Evolutionary conservation across 1,139 yeast genomes (phyloP), one percentile per base, ranked within the genome.

Genomic region (Hyphopichia pseudoburtonii): DNA sequence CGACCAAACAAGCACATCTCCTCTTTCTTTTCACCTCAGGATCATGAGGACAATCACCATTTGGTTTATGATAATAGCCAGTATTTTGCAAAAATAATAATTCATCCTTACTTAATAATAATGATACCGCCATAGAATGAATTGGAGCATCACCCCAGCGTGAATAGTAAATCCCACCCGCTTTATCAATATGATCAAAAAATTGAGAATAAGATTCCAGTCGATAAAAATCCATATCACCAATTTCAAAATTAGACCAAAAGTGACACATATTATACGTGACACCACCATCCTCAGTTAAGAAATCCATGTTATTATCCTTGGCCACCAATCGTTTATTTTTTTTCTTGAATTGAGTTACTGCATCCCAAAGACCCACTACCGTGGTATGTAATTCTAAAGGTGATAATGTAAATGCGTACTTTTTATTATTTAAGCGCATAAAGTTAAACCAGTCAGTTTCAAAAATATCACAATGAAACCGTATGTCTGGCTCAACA

Each of bases 131-230:
- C 34, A 55, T 40, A 4, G 58, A 42, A 35, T 55, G 61, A 28
- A 56, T 42, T n/a, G 61, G 61, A 1, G 58, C 61, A 38, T 55
- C 61, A 11, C 60, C 60, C 61, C 61, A 56, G 11, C 60, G 46
- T 33, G 54, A 56, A 39, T 56, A 56, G 39, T 46, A 55, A 36
- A 56, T 52, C 2, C 59, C 58, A 0, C 60, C 61, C 3, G 44
- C 37, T 12, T 30, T 26, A 38, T 56, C 60, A 33, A 56, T 40
- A 27, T 44, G 40, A 16, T 48, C 43, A 32, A 56, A 56, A 34
- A 45, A 50, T 15, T 41, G 44, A 16, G 39, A 31, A 39, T 56
- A 56, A 30, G 45, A 40, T 6, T 39, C 38, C 36, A 38, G 41
- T 21, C 45, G 35, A 34, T 46, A 56, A 23, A 56, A 37, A 17